phyloP scores from a whole-genome alignment of 2,329 filamentous ascomycete genomes.

The Aspergillus ruber region DNA sequence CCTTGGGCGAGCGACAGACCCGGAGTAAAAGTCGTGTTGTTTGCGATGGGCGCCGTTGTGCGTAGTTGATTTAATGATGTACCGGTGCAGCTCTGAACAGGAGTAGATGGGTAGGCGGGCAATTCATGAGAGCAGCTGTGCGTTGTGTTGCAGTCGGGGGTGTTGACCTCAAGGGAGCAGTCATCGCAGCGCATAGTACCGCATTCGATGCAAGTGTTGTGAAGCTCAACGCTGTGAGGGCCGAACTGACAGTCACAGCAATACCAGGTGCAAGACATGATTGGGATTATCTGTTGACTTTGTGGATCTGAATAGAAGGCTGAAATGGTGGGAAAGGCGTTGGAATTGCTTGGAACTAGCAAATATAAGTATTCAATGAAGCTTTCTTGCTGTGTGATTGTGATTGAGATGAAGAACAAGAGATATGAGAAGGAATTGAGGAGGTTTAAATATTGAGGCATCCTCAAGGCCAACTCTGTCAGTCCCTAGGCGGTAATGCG shows the following conservation, averaged over 20 bases:
- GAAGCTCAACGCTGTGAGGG: slow-evolving; percentile 20
- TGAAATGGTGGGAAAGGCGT: background rate
- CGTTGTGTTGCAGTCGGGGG: background rate
- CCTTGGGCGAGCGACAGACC: background rate
- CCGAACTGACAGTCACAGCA: slow-evolving; percentile 30
- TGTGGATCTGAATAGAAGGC: background rate
- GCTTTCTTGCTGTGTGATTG: background rate
- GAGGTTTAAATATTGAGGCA: background rate
- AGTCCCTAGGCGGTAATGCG: background rate
- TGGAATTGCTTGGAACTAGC: background rate
- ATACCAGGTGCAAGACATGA: slow-evolving; percentile 24
- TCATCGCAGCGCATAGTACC: slow-evolving; percentile 13
- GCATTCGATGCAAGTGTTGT: slow-evolving; percentile 23
- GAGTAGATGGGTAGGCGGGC: slow-evolving; percentile 13
- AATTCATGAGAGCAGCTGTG: slow-evolving; percentile 6
- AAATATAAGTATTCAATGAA: background rate
- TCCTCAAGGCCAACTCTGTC: background rate
- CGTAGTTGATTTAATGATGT: background rate
- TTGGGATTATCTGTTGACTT: background rate
- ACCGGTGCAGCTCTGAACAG: background rate
- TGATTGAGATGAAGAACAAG: background rate
- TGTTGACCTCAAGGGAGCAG: slow-evolving; percentile 10
- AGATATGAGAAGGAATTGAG: background rate
- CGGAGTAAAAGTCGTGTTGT: background rate
- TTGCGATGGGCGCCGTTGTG: background rate